phyloP scores from a whole-genome alignment of 768 basidiomycete species.

The Auriscalpium microsporum region DNA sequence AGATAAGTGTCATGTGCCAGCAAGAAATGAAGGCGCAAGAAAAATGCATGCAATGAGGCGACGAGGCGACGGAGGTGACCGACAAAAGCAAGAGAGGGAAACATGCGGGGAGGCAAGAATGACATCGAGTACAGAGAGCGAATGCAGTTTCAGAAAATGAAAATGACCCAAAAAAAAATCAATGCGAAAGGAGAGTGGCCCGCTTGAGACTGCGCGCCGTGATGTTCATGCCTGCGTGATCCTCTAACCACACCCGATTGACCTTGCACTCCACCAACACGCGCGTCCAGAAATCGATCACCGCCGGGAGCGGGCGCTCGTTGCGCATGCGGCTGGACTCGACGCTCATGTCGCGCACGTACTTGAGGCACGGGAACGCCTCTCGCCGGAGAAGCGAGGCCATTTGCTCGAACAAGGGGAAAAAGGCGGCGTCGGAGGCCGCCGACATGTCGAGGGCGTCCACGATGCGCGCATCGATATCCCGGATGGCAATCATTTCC shows the following conservation, averaged over 20 bases:
- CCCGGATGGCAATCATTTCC: constrained; percentile 62
- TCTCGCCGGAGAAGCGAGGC: constrained; percentile 45
- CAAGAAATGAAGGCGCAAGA: background rate
- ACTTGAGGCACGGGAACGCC: constrained; percentile 54
- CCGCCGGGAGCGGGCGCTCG: constrained; percentile 26
- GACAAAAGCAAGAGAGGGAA: background rate
- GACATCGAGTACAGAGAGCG: background rate
- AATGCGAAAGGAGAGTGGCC: constrained; percentile 14
- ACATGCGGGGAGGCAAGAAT: background rate
- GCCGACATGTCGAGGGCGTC: constrained; percentile 27
- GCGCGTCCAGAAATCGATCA: constrained; percentile 33
- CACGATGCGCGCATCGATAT: constrained; percentile 54
- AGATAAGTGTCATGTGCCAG: background rate
- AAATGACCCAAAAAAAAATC: background rate
- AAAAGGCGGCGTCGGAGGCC: constrained; percentile 41
- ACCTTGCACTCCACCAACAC: constrained; percentile 39
- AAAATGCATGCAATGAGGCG: background rate
- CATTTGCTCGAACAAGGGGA: constrained; percentile 58
- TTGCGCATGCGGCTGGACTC: constrained; percentile 48
- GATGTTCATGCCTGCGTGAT: constrained; percentile 52
- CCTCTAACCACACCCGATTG: constrained; percentile 56
- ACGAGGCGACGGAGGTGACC: background rate
- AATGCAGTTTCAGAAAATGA: background rate
- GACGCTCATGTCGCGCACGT: constrained; percentile 57
- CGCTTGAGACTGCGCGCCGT: constrained; percentile 35